Evolutionary conservation across 2,329 filamentous ascomycete species (phyloP), one percentile per base, ranked within the genome.

Genomic region (Ophiostoma tasmaniense): DNA sequence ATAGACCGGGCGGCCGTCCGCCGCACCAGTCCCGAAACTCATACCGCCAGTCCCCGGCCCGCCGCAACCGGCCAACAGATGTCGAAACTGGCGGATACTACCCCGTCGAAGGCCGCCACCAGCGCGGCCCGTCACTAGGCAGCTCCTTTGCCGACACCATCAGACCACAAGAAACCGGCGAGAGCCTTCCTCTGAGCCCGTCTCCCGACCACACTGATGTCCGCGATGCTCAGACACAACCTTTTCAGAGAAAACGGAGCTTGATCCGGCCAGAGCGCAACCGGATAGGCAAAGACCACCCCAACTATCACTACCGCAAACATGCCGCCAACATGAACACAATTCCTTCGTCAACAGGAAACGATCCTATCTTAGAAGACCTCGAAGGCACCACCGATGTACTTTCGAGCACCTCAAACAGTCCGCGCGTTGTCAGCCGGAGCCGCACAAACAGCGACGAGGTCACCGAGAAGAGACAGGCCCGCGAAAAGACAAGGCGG

Each of bases 271-370:
- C 95, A 0, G 95, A 99, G 80, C 87, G 95, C 73, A 90, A 90
- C 75, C 87, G 90, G 74, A 92, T 96, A 73, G 90, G 93, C 74
- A 88, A 85, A 72, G 90, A 93, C 74, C 93, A 98, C 77, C 93
- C 93, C 17, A 96, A 98, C 78, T 99, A 97, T 76, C 87, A 97
- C 80, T 99, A 99, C 79, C 89, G 92, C 73, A 91, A 96, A 77
- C 93, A 97, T 85, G 93, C 96, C 11, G 91, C 93, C 75, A 91
- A 94, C 73, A 97, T 99, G 93, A 85, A 89, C 68, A 90, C 93
- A 5, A 83, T 92, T 73, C 95, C 96, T 0, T 98, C 95, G 0
- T 90, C 92, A 7, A 98, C 95, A 0, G 95, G 95, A 71, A 91
- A 96, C 74, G 93, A 98, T 74, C 92, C 93, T 2, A 87, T 96